These are phyloP conservation scores for Botrytis byssoidea DNA, from an alignment of 2,329 filamentous ascomycete species.

Conservation along the genomic window DNA sequence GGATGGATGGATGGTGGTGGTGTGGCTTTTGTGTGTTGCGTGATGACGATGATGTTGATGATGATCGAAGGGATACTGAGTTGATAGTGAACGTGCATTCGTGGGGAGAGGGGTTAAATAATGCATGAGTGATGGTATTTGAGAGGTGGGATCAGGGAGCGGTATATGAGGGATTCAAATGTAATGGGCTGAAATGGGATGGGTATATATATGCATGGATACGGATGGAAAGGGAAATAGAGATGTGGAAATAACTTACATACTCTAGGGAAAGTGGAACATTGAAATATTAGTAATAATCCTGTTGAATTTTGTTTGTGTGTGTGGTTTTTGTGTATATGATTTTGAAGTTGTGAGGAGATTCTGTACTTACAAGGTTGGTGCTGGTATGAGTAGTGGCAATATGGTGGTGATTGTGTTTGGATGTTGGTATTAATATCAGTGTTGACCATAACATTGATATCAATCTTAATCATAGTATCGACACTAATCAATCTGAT, in stretches of 20 bases:
- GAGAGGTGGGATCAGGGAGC: not conserved
- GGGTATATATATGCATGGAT: not conserved
- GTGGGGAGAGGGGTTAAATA: not conserved
- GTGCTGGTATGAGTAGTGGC: no score
- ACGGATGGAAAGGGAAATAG: not conserved
- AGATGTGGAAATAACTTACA: not conserved
- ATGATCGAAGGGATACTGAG: not conserved
- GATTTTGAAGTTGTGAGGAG: not conserved
- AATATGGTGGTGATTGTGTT: no score
- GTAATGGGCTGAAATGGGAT: not conserved
- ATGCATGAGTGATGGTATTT: not conserved
- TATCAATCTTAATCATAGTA: no score
- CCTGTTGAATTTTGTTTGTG: not conserved
- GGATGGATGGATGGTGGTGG: not conserved
- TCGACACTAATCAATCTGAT: no score
- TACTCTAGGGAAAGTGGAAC: not conserved
- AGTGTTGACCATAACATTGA: no score
- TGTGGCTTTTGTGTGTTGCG: not conserved
- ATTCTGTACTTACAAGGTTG: no score
- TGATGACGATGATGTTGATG: not conserved
- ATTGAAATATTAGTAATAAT: not conserved
- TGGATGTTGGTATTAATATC: no score
- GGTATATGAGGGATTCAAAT: not conserved
- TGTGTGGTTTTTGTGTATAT: not conserved
- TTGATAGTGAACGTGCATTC: not conserved